These are phyloP conservation scores for Flaveria sonorensis DNA, from an alignment of 129 eudicot genomes.

Conservation along the genomic window DNA sequence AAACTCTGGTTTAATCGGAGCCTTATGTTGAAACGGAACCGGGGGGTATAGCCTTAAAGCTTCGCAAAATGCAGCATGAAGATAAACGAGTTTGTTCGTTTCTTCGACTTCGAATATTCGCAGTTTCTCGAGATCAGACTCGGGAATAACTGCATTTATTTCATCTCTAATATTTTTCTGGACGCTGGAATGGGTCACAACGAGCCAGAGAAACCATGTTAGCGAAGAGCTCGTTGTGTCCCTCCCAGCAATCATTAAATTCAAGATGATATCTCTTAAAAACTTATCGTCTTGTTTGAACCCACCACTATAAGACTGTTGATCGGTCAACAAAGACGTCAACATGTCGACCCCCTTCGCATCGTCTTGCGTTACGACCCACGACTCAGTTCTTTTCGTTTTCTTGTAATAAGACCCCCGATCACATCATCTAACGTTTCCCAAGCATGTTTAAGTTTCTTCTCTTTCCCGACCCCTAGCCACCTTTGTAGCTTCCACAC, in stretches of 20 bases:
- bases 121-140: constrained; percentile 19
- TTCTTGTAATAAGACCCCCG: constrained; percentile 37
- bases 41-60: constrained; percentile 80
- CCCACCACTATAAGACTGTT: neutral
- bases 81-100: constrained; percentile 48
- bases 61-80: constrained; percentile 72
- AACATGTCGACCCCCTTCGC: constrained; percentile 52
- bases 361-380: neutral
- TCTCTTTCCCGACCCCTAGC: constrained; percentile 57
- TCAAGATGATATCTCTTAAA: constrained; percentile 61
- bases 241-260: constrained; percentile 71
- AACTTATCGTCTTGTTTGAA: constrained; percentile 50
- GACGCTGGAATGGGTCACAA: constrained; percentile 52
- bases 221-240: constrained; percentile 76
- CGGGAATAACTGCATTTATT: constrained; percentile 27
- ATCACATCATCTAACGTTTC: constrained; percentile 46
- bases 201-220: constrained; percentile 84
- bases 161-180: constrained; percentile 57
- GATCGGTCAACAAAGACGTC: constrained; percentile 50
- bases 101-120: constrained; percentile 44
- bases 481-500: constrained; percentile 62
- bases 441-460: constrained; percentile 48
- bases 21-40: constrained; percentile 81
- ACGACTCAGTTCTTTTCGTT: constrained; percentile 37
- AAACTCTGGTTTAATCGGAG: constrained; percentile 48